phyloP scores from a whole-genome alignment of 306 rosid species.

The Luffa aegyptiaca region DNA sequence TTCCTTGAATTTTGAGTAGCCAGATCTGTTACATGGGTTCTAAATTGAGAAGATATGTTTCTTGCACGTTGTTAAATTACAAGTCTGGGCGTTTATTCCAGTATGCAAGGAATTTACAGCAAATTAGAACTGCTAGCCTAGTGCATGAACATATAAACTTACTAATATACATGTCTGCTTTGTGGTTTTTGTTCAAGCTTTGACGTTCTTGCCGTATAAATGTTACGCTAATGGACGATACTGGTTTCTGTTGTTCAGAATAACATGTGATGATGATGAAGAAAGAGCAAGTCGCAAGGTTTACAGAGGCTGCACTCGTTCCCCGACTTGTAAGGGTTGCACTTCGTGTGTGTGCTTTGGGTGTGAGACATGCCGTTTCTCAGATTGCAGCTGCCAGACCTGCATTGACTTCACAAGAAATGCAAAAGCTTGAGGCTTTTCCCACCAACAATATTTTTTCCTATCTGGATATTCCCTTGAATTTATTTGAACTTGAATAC shows the following conservation, averaged over 20 bases:
- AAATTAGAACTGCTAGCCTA: background rate
- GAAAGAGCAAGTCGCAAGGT: slow-evolving; percentile 85
- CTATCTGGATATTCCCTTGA: background rate
- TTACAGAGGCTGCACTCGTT: slow-evolving; percentile 70
- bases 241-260: slow-evolving; percentile 27
- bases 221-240: background rate
- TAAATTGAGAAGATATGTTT: background rate
- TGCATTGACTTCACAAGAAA: slow-evolving; percentile 86
- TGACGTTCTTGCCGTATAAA: background rate
- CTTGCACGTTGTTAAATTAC: background rate
- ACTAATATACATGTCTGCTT: background rate
- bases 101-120: background rate
- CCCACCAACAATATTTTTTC: background rate
- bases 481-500: background rate
- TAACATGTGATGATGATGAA: slow-evolving; percentile 79
- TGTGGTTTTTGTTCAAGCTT: background rate
- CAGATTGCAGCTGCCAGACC: slow-evolving; percentile 95
- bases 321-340: slow-evolving; percentile 91
- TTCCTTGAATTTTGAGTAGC: background rate
- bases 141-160: background rate
- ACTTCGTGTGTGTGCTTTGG: slow-evolving; percentile 96
- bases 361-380: slow-evolving; percentile 78
- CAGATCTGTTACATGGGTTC: background rate
- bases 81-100: background rate
- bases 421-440: slow-evolving; percentile 37